These are phyloP conservation scores for Endoconidiophora polonica DNA, from an alignment of 2,329 filamentous ascomycete genomes.

Conservation along the genomic window DNA sequence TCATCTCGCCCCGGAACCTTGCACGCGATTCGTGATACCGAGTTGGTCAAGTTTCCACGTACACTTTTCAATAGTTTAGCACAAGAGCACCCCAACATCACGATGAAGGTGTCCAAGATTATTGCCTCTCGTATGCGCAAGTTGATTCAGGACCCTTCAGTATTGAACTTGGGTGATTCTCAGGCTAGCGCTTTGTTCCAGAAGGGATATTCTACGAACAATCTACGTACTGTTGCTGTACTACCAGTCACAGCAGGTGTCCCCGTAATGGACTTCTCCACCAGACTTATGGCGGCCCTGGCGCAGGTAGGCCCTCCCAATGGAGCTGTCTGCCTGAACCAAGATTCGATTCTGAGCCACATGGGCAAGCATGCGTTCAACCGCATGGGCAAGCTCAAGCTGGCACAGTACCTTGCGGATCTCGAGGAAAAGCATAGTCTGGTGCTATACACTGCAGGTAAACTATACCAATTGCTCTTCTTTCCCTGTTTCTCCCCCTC, in stretches of 20 bases:
- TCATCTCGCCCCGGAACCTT: conserved; percentile 77
- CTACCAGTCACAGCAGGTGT: conserved; percentile 82
- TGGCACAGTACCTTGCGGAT: conserved; percentile 91
- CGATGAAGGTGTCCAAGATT: conserved; percentile 97
- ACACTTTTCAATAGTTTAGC: conserved; percentile 95
- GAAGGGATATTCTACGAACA: conserved; percentile 69
- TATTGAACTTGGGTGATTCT: conserved; percentile 44
- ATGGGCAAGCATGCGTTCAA: conserved; percentile 92
- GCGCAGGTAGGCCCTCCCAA: conserved; percentile 78
- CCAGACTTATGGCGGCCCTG: conserved; percentile 70
- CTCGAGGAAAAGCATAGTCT: conserved; percentile 94
- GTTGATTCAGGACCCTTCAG: conserved; percentile 64
- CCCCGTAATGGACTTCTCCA: conserved; percentile 89
- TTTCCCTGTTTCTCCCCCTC: conserved; percentile 2
- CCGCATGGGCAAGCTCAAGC: conserved; percentile 88
- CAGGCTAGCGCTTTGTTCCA: conserved; percentile 21
- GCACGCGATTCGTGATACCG: conserved; percentile 91
- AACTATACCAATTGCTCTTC: conserved; percentile 17
- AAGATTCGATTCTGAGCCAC: conserved; percentile 86
- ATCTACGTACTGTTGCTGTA: conserved; percentile 81
- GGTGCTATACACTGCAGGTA: conserved; percentile 80
- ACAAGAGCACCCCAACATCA: conserved; percentile 92
- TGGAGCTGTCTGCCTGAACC: conserved; percentile 81
- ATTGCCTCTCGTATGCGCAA: conserved; percentile 90
- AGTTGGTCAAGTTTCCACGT: conserved; percentile 87